Percentiles rank a stretch among this genome's conserved stretches.
Conservation (phyloP, 176 grass and related monocot species). For the Cymbopogon citratus region DNA sequence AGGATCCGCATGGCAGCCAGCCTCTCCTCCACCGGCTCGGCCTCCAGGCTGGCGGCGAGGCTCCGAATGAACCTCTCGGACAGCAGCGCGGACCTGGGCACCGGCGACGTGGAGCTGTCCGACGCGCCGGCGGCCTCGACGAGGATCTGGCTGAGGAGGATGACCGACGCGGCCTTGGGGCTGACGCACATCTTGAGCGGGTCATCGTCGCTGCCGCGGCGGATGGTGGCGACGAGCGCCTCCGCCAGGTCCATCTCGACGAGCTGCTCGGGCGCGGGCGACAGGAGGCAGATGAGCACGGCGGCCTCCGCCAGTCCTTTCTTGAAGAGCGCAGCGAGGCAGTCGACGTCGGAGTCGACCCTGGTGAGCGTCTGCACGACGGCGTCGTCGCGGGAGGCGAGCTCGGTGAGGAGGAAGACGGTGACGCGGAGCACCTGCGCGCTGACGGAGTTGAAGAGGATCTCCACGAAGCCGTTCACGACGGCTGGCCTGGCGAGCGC, state of each 20-base stretch:
- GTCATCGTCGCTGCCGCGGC: constrained; percentile 27
- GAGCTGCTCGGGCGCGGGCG: constrained; percentile 40
- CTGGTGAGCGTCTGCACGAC: constrained; percentile 59
- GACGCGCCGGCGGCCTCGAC: not conserved
- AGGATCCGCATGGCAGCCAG: constrained; percentile 44
- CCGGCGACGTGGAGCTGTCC: constrained; percentile 17
- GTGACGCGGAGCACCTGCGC: constrained; percentile 34
- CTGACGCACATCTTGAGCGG: constrained; percentile 47
- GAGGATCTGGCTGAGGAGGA: constrained; percentile 51
- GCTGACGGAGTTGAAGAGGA: constrained; percentile 62
- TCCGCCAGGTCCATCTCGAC: constrained; percentile 58
- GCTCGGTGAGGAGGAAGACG: constrained; percentile 58
- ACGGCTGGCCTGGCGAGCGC: constrained; percentile 47
- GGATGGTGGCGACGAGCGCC: constrained; percentile 38
- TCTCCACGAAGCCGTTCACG: constrained; percentile 61
- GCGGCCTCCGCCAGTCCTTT: constrained; percentile 52
- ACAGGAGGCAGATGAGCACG: constrained; percentile 46
- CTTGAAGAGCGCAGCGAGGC: constrained; percentile 69
- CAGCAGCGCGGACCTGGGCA: constrained; percentile 27
- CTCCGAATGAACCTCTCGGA: constrained; percentile 47
- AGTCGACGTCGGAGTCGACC: constrained; percentile 65
- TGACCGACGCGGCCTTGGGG: constrained; percentile 51
- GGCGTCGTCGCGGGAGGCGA: constrained; percentile 35
- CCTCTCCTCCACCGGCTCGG: constrained; percentile 39
- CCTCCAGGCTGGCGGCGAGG: constrained; percentile 32